Base-by-base conservation (phyloP, 148 eudicot species). In the Rhododendron molle region DNA sequence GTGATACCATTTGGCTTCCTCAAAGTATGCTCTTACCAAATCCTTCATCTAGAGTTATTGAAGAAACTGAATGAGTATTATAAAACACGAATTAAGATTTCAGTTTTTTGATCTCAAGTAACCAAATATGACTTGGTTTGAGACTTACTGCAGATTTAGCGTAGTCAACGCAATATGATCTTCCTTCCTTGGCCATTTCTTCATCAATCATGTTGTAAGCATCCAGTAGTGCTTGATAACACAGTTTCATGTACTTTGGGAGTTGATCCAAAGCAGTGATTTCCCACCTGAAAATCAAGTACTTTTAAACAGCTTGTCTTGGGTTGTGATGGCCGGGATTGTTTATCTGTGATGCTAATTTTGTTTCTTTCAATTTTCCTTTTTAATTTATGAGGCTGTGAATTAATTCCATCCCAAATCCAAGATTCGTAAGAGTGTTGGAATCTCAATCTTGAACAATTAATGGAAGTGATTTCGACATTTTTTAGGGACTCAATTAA, bases 281-380 rank as follows among this genome's bases (percentile, higher is more conserved):
- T 67, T 88, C 87, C 96, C 94, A 93, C 86, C 95, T 91, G 85
- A 78, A 80, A 74, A 67, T n/a, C 32, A 85, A 56, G 2, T 47
- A 50, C 26, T 7, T 36, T n/a, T n/a, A n/a, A n/a, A n/a, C n/a
- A n/a, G n/a, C n/a, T n/a, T n/a, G n/a, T n/a, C 43, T n/a, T n/a
- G n/a, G n/a, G n/a, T n/a, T n/a, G n/a, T n/a, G n/a, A n/a, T n/a
- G n/a, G n/a, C n/a, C n/a, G n/a, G n/a, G n/a, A n/a, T n/a, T n/a
- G n/a, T n/a, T n/a, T n/a, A n/a, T n/a, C n/a, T n/a, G n/a, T n/a
- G n/a, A n/a, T n/a, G n/a, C n/a, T n/a, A n/a, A n/a, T n/a, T n/a
- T n/a, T n/a, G n/a, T n/a, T n/a, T n/a, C n/a, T n/a, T n/a, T n/a
- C n/a, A n/a, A n/a, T n/a, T n/a, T n/a, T n/a, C n/a, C n/a, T n/a